These are phyloP conservation scores for Dryas integrifolia DNA, from an alignment of 331 rosid genomes.

Conservation along the genomic window DNA sequence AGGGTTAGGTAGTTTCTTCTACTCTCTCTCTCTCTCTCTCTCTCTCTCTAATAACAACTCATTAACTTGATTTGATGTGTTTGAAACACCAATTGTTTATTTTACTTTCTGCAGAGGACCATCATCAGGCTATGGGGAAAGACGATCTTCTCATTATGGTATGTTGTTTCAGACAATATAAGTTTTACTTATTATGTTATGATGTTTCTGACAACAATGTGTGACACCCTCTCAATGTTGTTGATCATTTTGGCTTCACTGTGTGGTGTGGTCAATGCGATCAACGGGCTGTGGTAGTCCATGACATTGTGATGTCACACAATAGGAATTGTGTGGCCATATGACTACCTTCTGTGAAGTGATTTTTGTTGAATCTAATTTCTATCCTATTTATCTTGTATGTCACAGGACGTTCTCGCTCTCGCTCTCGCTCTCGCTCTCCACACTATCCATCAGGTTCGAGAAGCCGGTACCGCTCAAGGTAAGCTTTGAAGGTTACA, in stretches of 20 bases:
- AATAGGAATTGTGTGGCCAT: neutral
- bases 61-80: slow-evolving; percentile 1
- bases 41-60: neutral
- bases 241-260: neutral
- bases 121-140: slow-evolving; percentile 58
- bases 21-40: neutral
- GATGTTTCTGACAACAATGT: neutral
- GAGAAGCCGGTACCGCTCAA: slow-evolving; percentile 73
- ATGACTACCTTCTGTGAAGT: neutral
- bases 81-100: slow-evolving; percentile 18
- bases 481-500: slow-evolving; percentile 45
- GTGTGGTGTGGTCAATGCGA: neutral
- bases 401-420: slow-evolving; percentile 67
- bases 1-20: slow-evolving; percentile 51
- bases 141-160: slow-evolving; percentile 79
- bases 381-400: slow-evolving; percentile 14
- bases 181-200: neutral
- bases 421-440: slow-evolving; percentile 82
- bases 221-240: neutral
- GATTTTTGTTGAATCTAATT: slow-evolving; percentile 5
- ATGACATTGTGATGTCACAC: neutral
- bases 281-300: too few species aligned
- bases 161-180: slow-evolving; percentile 20
- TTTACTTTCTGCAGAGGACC: slow-evolving; percentile 57
- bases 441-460: slow-evolving; percentile 74